Evolutionary conservation across 148 eudicot species (phyloP), one percentile per base, ranked within the genome.

Genomic region (Mesembryanthemum crystallinum): DNA sequence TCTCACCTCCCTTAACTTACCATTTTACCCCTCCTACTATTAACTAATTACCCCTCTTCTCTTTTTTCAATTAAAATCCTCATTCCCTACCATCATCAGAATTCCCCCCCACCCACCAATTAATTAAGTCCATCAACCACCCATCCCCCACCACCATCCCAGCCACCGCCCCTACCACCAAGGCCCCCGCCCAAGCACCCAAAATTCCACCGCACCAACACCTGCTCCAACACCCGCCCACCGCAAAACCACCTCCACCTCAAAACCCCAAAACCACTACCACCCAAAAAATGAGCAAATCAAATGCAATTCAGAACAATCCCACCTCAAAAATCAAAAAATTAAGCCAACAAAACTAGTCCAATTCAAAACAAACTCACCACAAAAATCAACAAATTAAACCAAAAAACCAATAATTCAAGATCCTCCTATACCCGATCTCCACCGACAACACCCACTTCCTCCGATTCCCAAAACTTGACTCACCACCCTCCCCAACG

Each of bases 401-500:
- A n/a, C n/a, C n/a, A n/a, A n/a, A n/a, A n/a, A n/a, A n/a, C n/a
- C n/a, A n/a, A n/a, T n/a, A n/a, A n/a, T n/a, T n/a, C n/a, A n/a
- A n/a, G n/a, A n/a, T n/a, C n/a, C n/a, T n/a, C n/a, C 88, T 88
- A 0, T 51, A 74, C 27, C 89, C 89, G 9, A 70, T 64, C 70
- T 14, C 66, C 10, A 21, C 84, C 39, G 87, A 87, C 33, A 85
- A 87, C 81, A 64, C 84, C 0, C 71, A 85, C 9, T 81, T 87
- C 78, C 87, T 92, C 43, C 71, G 83, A 15, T 83, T 76, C 21
- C 97, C 97, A 1, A 61, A 0, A 89, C 93, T 0, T 76, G 82
- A 0, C 45, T 92, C 84, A 87, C 93, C 2, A 79, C 88, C 1
- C 88, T 92, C 20, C 87, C 92, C 18, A 89, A 85, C 73, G 97